Base-by-base conservation (phyloP, 345 rosid genomes). In the Citrus unshiu region DNA sequence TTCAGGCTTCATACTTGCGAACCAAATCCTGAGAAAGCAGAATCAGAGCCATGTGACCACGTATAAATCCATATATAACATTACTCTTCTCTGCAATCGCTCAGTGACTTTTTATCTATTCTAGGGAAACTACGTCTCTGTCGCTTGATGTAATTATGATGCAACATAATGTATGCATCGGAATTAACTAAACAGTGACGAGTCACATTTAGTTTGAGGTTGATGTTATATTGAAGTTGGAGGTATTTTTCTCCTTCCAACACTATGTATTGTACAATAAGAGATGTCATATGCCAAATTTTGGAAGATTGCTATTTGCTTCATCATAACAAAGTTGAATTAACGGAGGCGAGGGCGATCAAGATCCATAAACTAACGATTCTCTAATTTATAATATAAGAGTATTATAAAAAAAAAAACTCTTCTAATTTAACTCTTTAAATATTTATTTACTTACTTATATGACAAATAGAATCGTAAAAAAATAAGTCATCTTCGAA, bases 1-100 rank as follows among this genome's bases (percentile, higher is more conserved):
- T 94, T 63, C 88, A 90, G 82, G 95, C 98, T 96, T 79, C 97
- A 91, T 67, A 77, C 88, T 0, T 76, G 65, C 87, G 88, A 86
- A 75, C 77, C 86, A 19, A 76, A 80, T 72, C 22, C 86, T 30
- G 32, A 60, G 74, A 84, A 51, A 58, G 78, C 82, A 21, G 88
- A 79, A 69, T 72, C 85, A 25, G 87, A 85, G 78, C 69, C 85
- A 32, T 84, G 81, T 81, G 85, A 77, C 84, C 83, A 79, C 19
- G 89, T 86, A 40, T 88, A 74, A 81, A n/a, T 32, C 12, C 1
- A 73, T 13, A 16, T 3, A 6, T 9, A 21, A 21, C 29, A 60
- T 37, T 12, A 13, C 16, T 46, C 13, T 46, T 22, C 34, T 35
- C 22, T 16, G 68, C 9, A 43, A 73, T 16, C 6, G 7, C 19